These are phyloP conservation scores for Rugosomyces carneus DNA, from an alignment of 1,284 basidiomycete genomes.

Conservation along the genomic window DNA sequence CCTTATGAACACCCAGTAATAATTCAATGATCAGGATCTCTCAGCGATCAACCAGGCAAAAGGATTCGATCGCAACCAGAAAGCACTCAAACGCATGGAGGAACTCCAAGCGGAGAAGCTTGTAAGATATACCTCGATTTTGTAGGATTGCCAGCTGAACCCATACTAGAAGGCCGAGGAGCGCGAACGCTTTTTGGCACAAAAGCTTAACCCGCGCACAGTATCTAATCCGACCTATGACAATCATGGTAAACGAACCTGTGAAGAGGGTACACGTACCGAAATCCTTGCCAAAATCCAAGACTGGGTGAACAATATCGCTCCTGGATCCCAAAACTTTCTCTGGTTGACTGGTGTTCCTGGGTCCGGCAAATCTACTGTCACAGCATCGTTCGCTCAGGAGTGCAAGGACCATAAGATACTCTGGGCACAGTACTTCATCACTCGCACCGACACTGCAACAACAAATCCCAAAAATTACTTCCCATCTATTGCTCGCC, in stretches of 20 bases:
- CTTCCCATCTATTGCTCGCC: background rate
- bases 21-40: background rate
- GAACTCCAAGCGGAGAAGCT: too few relatives aligned
- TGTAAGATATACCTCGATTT: constrained; percentile 4
- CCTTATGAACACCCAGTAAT: too few relatives aligned
- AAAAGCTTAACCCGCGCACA: too few relatives aligned
- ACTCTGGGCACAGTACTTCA: too few relatives aligned
- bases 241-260: constrained; percentile 10
- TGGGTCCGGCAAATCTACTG: constrained; percentile 11
- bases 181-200: background rate
- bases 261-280: constrained; percentile 8
- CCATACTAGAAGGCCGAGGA: constrained; percentile 1
- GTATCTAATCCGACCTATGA: constrained; percentile 6
- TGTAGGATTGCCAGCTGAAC: background rate
- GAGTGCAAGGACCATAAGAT: constrained; percentile 5
- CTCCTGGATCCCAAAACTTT: constrained; percentile 1
- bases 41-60: constrained; percentile 9
- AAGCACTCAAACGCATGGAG: too few relatives aligned
- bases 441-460: background rate
- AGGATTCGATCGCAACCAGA: constrained; percentile 9
- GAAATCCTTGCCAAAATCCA: constrained; percentile 8
- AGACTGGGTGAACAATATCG: constrained; percentile 8
- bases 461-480: constrained; percentile 4
- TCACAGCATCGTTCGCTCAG: constrained; percentile 11
- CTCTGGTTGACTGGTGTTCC: constrained; percentile 6